Evolutionary conservation across 148 eudicot genomes (phyloP), one percentile per base, ranked within the genome.

Genomic region (Amaranthus cruentus): DNA sequence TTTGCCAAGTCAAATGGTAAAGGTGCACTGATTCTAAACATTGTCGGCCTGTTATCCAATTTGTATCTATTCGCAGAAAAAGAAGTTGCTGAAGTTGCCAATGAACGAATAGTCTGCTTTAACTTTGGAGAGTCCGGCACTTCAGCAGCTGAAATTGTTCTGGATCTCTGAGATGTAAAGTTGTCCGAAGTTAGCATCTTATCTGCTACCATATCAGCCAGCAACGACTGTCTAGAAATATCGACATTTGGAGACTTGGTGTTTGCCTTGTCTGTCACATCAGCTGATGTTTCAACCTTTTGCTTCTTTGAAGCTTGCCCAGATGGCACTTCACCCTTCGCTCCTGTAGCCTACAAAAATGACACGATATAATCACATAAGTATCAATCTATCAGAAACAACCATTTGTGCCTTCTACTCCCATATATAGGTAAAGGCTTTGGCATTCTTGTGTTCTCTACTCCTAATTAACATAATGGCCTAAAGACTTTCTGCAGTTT

Each of bases 21-120:
- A 79, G 96, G 91, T 68, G 93, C 80, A 55, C 77, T 47, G 21
- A 94, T 75, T 80, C 77, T 89, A 74, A 94, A 91, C 4, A 87
- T 66, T 9, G 89, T 87, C 46, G 98, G 93, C 38, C 96, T 93
- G 81, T 91, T 91, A 79, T 94, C 98, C 85, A 94, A 70, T 78
- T 89, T 91, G 82, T 87, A 91, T 84, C 90, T 80, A 77, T 87
- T 88, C 65, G 75, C 56, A 71, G 75, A 69, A 79, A 84, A 84
- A 43, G 87, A 85, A 69, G 71, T 73, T 60, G 94, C 88, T 15
- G 77, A 74, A 71, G 83, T 81, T 64, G 88, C 84, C 73, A 76
- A 70, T 66, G 93, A 87, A 69, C 81, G 95, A 77, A 72, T 49
- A 66, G 85, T 68, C 48, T 81, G 93, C 81, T 87, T 87, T 79